Evolutionary conservation across 768 basidiomycete genomes (phyloP).

Genomic region (Tylopilus sp.): DNA sequence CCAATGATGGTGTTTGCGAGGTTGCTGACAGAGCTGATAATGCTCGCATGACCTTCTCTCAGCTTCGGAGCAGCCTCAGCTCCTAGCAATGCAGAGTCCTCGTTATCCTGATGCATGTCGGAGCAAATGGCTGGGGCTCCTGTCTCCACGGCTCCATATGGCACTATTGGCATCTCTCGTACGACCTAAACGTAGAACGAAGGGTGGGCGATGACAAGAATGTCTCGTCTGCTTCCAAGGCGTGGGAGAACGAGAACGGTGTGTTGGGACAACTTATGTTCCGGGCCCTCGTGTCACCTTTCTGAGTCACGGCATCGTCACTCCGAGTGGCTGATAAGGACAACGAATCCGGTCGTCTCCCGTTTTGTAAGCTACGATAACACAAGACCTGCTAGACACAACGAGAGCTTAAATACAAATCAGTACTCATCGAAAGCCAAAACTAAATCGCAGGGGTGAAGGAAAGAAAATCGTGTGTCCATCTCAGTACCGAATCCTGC

Average conservation of each 20-base stretch:
- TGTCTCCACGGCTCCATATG: slow-evolving; percentile 57
- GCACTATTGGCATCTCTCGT: slow-evolving; percentile 70
- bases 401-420: too few relatives aligned
- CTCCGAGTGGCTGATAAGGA: background rate
- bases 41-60: slow-evolving; percentile 64
- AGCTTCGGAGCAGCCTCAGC: slow-evolving; percentile 25
- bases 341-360: background rate
- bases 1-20: slow-evolving; percentile 90
- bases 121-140: slow-evolving; percentile 23
- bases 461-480: background rate
- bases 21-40: slow-evolving; percentile 72
- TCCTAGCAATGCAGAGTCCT: slow-evolving; percentile 61
- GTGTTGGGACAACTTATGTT: too few relatives aligned
- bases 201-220: too few relatives aligned
- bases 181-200: slow-evolving; percentile 21
- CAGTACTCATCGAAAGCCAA: slow-evolving; percentile 16
- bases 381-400: slow-evolving; percentile 6
- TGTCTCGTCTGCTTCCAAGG: background rate
- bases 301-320: background rate
- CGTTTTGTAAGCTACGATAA: background rate
- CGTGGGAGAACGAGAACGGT: background rate
- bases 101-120: slow-evolving; percentile 32
- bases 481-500: slow-evolving; percentile 29
- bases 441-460: slow-evolving; percentile 3
- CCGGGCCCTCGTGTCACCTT: background rate